Conservation (phyloP, 2,329 filamentous ascomycete species). For the Colletotrichum simmondsii region DNA sequence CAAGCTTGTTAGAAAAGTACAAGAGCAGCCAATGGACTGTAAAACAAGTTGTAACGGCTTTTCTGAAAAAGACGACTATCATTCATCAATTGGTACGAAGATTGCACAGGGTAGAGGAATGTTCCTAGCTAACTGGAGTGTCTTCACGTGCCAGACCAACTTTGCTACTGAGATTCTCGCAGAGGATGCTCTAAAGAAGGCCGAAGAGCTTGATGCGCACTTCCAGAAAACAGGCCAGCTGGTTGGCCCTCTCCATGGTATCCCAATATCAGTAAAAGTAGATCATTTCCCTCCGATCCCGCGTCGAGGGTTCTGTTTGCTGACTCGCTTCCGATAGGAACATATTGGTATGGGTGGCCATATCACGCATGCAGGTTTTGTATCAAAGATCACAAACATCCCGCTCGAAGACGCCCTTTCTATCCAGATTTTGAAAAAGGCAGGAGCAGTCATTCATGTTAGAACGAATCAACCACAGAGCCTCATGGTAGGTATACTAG, state of each 20-base stretch:
- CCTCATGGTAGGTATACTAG: slow-evolving; percentile 76
- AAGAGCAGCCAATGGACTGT: slow-evolving; percentile 38
- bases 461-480: slow-evolving; percentile 68
- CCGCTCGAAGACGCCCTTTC: slow-evolving; percentile 54
- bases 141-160: slow-evolving; percentile 47
- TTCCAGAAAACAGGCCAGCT: slow-evolving; percentile 55
- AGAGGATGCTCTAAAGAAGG: slow-evolving; percentile 59
- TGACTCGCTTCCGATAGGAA: background rate
- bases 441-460: slow-evolving; percentile 65
- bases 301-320: background rate
- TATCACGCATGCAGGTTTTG: slow-evolving; percentile 71
- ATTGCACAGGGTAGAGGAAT: background rate
- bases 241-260: slow-evolving; percentile 72
- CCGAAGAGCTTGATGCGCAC: slow-evolving; percentile 59
- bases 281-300: slow-evolving; percentile 62
- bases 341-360: slow-evolving; percentile 53
- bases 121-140: background rate
- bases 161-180: slow-evolving; percentile 66
- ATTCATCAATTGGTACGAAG: slow-evolving; percentile 14
- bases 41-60: slow-evolving; percentile 42
- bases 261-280: slow-evolving; percentile 76
- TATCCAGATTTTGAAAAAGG: slow-evolving; percentile 52
- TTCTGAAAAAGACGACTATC: slow-evolving; percentile 13
- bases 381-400: slow-evolving; percentile 68
- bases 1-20: slow-evolving; percentile 11